Conservation (phyloP, 805 yeast genomes). For the Hanseniaspora lindneri region DNA sequence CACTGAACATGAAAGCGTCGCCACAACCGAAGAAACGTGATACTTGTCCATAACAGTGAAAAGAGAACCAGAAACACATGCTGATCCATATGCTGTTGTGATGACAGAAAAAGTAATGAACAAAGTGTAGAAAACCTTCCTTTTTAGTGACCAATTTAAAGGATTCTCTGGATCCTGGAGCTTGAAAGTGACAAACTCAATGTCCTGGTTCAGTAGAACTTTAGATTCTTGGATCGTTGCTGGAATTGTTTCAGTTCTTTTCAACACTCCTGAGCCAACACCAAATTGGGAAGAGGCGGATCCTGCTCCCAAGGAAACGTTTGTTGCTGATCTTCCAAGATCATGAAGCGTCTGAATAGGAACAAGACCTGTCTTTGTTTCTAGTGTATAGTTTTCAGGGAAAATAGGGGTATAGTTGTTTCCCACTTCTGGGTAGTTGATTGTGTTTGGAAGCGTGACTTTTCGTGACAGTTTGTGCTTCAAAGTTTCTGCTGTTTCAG, state of each 20-base stretch:
- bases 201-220: constrained; percentile 28
- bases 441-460: constrained; percentile 44
- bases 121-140: constrained; percentile 57
- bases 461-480: constrained; percentile 49
- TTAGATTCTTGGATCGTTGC: constrained; percentile 7
- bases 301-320: not conserved
- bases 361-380: constrained; percentile 79
- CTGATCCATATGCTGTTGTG: constrained; percentile 86
- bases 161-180: constrained; percentile 82
- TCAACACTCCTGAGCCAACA: constrained; percentile 22
- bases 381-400: constrained; percentile 86
- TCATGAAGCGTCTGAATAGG: constrained; percentile 61
- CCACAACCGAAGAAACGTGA: constrained; percentile 64
- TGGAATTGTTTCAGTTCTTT: constrained; percentile 35
- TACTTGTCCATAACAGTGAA: constrained; percentile 53
- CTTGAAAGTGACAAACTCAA: constrained; percentile 74
- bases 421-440: constrained; percentile 35
- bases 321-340: constrained; percentile 40
- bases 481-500: constrained; percentile 66
- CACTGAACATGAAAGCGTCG: constrained; percentile 66
- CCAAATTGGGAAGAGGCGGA: constrained; percentile 2
- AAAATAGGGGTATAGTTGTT: constrained; percentile 44
- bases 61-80: constrained; percentile 80
- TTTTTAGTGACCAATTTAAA: constrained; percentile 56
- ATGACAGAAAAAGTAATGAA: constrained; percentile 61